A percentile compares a stretch with the other conserved stretches of the same genome.
These are phyloP conservation scores for Cercophora sp. DNA, from an alignment of 495 filamentous ascomycete genomes.

Conservation along the genomic window DNA sequence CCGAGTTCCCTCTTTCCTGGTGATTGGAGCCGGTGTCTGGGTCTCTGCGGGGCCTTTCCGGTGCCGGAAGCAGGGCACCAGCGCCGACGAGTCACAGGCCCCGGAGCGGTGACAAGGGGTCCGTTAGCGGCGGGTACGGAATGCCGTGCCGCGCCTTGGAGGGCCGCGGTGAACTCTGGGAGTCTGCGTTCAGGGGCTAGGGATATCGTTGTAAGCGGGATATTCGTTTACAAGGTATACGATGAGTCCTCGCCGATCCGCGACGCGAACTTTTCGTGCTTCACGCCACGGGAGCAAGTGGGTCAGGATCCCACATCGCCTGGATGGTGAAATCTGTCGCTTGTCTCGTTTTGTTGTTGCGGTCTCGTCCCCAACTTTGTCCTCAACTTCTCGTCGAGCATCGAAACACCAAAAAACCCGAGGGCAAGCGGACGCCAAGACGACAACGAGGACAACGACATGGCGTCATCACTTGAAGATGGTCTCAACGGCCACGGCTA, in stretches of 20 bases:
- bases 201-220: constrained; percentile 3
- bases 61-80: constrained; percentile 4
- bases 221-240: constrained; percentile 7
- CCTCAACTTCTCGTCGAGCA: no score
- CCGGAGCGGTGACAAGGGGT: not conserved
- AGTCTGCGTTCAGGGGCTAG: constrained; percentile 4
- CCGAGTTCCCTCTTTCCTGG: not conserved
- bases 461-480: no score
- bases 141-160: no score
- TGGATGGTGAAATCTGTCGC: no score
- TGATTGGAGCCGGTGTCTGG: not conserved
- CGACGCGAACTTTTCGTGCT: not conserved
- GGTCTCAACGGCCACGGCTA: no score
- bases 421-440: no score
- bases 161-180: not conserved
- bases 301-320: no score
- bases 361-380: no score
- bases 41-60: constrained; percentile 4
- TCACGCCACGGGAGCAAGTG: no score
- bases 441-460: no score
- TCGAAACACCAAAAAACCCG: no score
- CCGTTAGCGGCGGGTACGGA: constrained; percentile 2
- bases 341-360: no score
- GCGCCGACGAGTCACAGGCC: not conserved
- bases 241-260: constrained; percentile 14